Base-by-base conservation (phyloP, 2,329 filamentous ascomycete species). In the Fusarium sp. region DNA sequence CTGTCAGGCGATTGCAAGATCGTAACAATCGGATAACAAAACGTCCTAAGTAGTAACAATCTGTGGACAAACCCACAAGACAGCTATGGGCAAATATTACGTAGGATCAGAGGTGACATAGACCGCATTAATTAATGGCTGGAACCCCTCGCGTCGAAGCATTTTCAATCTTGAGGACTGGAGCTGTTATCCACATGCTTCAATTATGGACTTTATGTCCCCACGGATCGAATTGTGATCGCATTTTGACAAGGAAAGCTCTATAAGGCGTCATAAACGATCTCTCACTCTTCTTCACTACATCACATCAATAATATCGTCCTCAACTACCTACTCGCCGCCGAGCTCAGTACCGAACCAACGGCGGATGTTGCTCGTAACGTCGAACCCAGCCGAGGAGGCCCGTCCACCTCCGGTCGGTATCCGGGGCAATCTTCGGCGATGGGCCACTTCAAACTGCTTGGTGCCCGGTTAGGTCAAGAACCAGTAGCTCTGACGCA, bases 331-430 rank as follows among this genome's bases (percentile, higher is more conserved):
- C 56, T 40, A 56, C 50, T 60, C 46, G 46, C 46, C 47, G 49
- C 59, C 45, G 65, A 68, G 50, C 22, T 52, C 38, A 64, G 52
- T 57, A 68, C 70, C 62, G 67, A 72, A 63, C 62, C 65, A 72
- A 61, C 18, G 45, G 47, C 50, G 71, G 59, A 70, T 68, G 60
- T 66, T 65, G 65, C 68, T 75, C 71, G 69, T 67, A 70, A 67
- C 53, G 53, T 73, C 68, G 63, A 72, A 55, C 50, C 56, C 63
- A 73, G 69, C 73, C 73, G 73, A 75, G 70, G 52, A 74, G 60
- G 61, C 63, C 66, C 65, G 73, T 62, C 56, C 65, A 51, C 38
- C 60, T 75, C 73, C 73, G 73, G 73, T 75, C 73, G 73, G 73
- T 75, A 62, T 73, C 73, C 73, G 73, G 73, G 71, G 60, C 59